Evolutionary conservation across 1,284 basidiomycete species (phyloP).

Genomic region (Malassezia equina): DNA sequence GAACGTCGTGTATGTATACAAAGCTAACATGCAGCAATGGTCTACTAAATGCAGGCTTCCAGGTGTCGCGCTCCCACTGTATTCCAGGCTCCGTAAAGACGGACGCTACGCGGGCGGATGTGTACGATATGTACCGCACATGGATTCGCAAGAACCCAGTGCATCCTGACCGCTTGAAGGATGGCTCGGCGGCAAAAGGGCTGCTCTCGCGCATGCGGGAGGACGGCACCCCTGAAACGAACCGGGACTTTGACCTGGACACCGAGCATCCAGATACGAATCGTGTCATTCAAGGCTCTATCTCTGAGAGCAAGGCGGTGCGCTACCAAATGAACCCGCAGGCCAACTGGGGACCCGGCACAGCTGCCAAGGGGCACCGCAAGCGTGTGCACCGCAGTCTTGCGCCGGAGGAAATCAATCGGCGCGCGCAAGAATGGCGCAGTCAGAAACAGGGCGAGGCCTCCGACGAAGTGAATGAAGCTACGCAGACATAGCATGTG

Average conservation of each 20-base stretch:
- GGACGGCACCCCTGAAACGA: conserved; percentile 26
- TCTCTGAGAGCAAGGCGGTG: conserved; percentile 26
- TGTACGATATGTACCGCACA: conserved; percentile 73
- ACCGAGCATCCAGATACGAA: conserved; percentile 18
- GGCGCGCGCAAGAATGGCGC: conserved; percentile 10
- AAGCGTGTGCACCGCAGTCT: conserved; percentile 13
- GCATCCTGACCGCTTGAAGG: conserved; percentile 57
- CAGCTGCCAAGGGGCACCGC: conserved; percentile 36
- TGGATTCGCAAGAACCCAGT: conserved; percentile 69
- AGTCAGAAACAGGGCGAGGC: background rate
- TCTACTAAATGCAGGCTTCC: conserved; percentile 71
- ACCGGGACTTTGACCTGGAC: conserved; percentile 22
- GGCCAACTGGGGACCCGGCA: conserved; percentile 76
- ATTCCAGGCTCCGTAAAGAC: conserved; percentile 83
- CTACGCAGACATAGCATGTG: background rate
- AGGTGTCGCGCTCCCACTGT: conserved; percentile 81
- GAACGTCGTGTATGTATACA: conserved; percentile 2
- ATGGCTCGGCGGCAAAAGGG: conserved; percentile 57
- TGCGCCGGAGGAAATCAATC: conserved; percentile 9
- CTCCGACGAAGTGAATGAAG: background rate
- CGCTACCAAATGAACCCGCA: conserved; percentile 85
- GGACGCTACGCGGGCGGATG: conserved; percentile 60
- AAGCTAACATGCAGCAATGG: conserved; percentile 58
- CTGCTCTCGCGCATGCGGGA: conserved; percentile 56
- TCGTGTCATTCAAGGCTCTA: conserved; percentile 5